Evolutionary conservation across 441 rosid genomes (phyloP).

Genomic region (Cnidoscolus chayamansa): DNA sequence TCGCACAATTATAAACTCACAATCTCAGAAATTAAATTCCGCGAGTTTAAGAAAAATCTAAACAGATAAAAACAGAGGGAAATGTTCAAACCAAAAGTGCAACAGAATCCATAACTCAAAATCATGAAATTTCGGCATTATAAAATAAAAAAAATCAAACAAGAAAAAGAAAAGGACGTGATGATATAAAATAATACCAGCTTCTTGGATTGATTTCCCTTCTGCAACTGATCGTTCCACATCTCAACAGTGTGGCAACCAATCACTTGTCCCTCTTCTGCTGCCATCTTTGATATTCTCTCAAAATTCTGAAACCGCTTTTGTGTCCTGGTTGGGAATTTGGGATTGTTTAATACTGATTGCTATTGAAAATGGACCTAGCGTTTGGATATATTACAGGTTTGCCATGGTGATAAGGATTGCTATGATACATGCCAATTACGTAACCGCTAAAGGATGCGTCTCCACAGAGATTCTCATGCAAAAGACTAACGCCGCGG

Average conservation of each 20-base stretch:
- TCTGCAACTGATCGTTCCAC: constrained; percentile 65
- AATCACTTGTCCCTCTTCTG: constrained; percentile 74
- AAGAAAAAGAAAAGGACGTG: neutral
- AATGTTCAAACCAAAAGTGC: neutral
- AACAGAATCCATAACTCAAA: neutral
- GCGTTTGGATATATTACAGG: constrained; percentile 15
- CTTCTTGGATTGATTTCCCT: constrained; percentile 55
- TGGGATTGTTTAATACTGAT: neutral
- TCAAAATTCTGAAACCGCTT: neutral
- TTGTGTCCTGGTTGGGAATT: neutral
- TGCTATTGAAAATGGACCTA: neutral
- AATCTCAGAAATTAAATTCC: neutral
- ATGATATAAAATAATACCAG: constrained; percentile 39
- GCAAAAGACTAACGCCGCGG: neutral
- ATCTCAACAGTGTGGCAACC: constrained; percentile 60
- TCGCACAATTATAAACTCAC: neutral
- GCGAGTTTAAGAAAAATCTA: neutral
- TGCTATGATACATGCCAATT: neutral
- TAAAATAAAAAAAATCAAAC: neutral
- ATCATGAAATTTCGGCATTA: neutral
- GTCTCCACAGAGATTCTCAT: neutral
- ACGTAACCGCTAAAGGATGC: neutral
- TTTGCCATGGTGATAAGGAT: constrained; percentile 15
- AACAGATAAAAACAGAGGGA: neutral
- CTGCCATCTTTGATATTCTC: constrained; percentile 44